phyloP scores from a whole-genome alignment of 306 rosid genomes.

The Rosa persica region DNA sequence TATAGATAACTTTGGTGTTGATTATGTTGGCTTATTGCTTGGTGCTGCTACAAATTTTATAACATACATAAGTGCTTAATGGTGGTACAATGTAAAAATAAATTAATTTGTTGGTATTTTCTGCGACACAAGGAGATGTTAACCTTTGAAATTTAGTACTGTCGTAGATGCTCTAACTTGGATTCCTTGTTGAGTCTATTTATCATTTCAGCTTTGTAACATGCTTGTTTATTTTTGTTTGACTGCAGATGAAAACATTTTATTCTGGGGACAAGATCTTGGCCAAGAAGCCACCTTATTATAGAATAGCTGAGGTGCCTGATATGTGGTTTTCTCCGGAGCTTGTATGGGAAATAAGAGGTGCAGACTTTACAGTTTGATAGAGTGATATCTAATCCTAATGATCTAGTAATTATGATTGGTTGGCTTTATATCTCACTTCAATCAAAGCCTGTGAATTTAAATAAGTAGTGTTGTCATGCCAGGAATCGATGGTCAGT shows the following conservation, averaged over 20 bases:
- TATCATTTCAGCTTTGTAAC: neutral
- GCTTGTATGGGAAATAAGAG: conserved; percentile 86
- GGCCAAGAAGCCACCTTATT: conserved; percentile 71
- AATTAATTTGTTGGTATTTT: neutral
- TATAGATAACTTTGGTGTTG: too few species aligned
- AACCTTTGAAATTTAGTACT: neutral
- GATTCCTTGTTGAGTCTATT: neutral
- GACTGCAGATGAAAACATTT: conserved; percentile 75
- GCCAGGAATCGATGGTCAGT: neutral
- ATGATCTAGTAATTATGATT: conserved; percentile 85
- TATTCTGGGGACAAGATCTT: conserved; percentile 65
- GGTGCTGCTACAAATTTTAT: neutral
- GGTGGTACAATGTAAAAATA: neutral
- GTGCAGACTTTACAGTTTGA: conserved; percentile 96
- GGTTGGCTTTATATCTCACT: conserved; percentile 52
- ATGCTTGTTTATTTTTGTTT: conserved; percentile 3
- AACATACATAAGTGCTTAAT: neutral
- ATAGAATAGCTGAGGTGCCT: conserved; percentile 71
- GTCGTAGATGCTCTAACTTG: neutral
- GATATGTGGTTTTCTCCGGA: conserved; percentile 71
- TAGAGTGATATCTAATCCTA: conserved; percentile 86
- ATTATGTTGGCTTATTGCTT: conserved; percentile 5
- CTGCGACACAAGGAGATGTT: neutral
- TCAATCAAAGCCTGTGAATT: neutral
- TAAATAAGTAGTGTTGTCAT: neutral